These are phyloP conservation scores for Neonectria sp. DNA, from an alignment of 2,329 filamentous ascomycete species.

Conservation along the genomic window DNA sequence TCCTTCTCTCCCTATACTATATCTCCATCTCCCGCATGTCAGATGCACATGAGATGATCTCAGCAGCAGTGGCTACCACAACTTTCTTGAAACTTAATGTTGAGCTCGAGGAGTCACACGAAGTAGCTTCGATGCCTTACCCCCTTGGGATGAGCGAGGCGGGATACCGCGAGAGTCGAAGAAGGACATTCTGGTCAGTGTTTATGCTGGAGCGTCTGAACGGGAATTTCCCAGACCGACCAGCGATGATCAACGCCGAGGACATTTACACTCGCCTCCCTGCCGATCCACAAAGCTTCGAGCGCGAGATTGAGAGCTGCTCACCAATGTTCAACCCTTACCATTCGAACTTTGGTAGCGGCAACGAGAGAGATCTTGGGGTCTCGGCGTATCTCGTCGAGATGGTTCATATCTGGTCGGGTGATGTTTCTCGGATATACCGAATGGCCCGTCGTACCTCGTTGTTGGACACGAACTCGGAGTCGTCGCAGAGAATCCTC, in stretches of 20 bases:
- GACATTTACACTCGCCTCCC: conserved; percentile 79
- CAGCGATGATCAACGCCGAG: conserved; percentile 72
- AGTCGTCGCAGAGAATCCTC: conserved; percentile 62
- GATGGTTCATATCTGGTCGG: conserved; percentile 75
- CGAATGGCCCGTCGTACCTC: conserved; percentile 51
- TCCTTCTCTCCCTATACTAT: conserved; percentile 78
- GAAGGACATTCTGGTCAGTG: conserved; percentile 80
- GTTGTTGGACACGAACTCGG: conserved; percentile 46
- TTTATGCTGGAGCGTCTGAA: conserved; percentile 80
- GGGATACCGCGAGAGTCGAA: conserved; percentile 75
- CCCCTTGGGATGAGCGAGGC: conserved; percentile 71
- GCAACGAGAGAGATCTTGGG: conserved; percentile 54
- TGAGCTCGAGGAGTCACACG: conserved; percentile 67
- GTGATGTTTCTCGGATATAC: conserved; percentile 73
- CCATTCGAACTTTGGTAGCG: conserved; percentile 40
- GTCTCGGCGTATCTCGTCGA: conserved; percentile 74
- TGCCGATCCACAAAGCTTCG: conserved; percentile 72
- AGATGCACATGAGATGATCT: conserved; percentile 75
- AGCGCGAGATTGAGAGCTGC: conserved; percentile 69
- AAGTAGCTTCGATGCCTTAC: conserved; percentile 56
- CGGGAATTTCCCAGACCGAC: conserved; percentile 68
- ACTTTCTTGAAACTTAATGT: conserved; percentile 74
- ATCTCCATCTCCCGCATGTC: conserved; percentile 72
- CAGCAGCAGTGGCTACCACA: conserved; percentile 72
- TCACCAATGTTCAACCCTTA: conserved; percentile 74